phyloP scores from a whole-genome alignment of 805 yeast species.

The Yarrowia alimentaria region DNA sequence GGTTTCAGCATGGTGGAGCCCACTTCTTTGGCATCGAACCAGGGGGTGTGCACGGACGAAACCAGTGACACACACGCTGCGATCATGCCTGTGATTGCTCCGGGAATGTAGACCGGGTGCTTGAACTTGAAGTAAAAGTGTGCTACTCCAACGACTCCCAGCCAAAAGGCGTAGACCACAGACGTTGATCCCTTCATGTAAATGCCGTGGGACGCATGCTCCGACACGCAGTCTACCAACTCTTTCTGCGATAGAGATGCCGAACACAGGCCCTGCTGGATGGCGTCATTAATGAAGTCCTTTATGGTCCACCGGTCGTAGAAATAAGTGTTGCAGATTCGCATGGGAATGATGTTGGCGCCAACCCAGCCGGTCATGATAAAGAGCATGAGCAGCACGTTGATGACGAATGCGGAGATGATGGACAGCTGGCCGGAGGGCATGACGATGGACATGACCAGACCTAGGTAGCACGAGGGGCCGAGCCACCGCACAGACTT shows the following conservation, averaged over 20 bases:
- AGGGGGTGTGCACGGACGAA: slow-evolving; percentile 30
- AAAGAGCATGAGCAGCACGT: slow-evolving; percentile 15
- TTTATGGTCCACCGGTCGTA: slow-evolving; percentile 30
- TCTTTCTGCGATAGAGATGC: slow-evolving; percentile 16
- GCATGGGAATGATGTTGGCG: slow-evolving; percentile 15
- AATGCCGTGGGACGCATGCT: background rate
- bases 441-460: slow-evolving; percentile 9
- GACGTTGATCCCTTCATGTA: slow-evolving; percentile 5
- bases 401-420: slow-evolving; percentile 15
- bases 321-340: slow-evolving; percentile 11
- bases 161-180: slow-evolving; percentile 10
- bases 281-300: slow-evolving; percentile 24
- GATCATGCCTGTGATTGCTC: slow-evolving; percentile 35
- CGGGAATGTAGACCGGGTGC: slow-evolving; percentile 32
- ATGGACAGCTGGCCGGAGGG: slow-evolving; percentile 17
- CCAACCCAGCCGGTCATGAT: slow-evolving; percentile 28
- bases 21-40: slow-evolving; percentile 33
- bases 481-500: slow-evolving; percentile 11
- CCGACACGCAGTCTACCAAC: background rate
- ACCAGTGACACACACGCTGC: slow-evolving; percentile 31
- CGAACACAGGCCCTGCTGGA: slow-evolving; percentile 1
- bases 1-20: slow-evolving; percentile 34
- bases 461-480: slow-evolving; percentile 8
- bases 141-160: slow-evolving; percentile 11
- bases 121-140: slow-evolving; percentile 21